Evolutionary conservation across 768 basidiomycete species (phyloP).

Genomic region (Hypholoma fasciculare): DNA sequence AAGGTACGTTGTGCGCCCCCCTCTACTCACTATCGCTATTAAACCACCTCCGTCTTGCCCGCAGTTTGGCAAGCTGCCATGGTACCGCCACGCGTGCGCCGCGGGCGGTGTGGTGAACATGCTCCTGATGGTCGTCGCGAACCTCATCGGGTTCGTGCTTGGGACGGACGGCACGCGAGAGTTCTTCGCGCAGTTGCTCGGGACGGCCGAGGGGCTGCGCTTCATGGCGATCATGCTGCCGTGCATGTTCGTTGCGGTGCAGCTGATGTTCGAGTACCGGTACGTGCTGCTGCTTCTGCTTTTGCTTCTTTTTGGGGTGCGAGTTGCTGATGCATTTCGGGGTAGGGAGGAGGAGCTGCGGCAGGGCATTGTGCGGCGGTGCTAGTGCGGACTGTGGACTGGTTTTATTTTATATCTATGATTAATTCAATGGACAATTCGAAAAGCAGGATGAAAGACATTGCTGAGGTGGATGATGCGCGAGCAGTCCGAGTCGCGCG

Average conservation of each 20-base stretch:
- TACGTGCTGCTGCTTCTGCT: not conserved
- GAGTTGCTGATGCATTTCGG: not conserved
- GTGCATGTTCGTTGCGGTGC: constrained; percentile 78
- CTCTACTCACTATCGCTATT: not conserved
- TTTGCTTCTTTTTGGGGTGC: not conserved
- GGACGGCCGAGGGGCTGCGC: constrained; percentile 62
- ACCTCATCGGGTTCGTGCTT: constrained; percentile 93
- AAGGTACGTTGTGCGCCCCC: constrained; percentile 47
- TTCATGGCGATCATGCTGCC: constrained; percentile 63
- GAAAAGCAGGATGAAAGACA: too few species aligned
- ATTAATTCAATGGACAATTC: too few species aligned
- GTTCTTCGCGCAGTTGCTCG: constrained; percentile 61
- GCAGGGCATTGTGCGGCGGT: constrained; percentile 23
- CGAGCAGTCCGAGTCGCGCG: too few species aligned
- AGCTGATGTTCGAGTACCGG: constrained; percentile 72
- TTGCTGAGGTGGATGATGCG: too few species aligned
- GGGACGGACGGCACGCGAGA: constrained; percentile 79
- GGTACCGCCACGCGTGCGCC: constrained; percentile 89
- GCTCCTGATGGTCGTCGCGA: constrained; percentile 87
- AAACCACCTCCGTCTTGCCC: not conserved
- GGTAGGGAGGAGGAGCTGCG: constrained; percentile 73
- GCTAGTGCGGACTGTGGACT: not conserved
- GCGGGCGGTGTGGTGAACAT: constrained; percentile 83
- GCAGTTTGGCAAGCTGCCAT: constrained; percentile 65
- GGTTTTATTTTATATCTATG: too few species aligned